Conservation (phyloP, 2,329 filamentous ascomycete genomes). For the Xylaria arbuscula region DNA sequence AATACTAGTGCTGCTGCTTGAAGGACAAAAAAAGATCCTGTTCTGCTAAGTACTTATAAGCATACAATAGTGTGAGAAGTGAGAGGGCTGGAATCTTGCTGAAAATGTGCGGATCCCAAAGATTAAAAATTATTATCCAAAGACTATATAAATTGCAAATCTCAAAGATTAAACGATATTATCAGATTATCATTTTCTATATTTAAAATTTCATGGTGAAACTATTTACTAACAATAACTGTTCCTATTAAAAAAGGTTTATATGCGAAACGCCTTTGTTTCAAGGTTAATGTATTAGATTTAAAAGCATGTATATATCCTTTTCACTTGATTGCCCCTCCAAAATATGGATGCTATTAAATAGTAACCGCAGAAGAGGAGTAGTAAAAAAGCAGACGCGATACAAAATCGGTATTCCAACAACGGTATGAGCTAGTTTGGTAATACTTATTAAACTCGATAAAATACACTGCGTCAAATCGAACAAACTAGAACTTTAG, state of each 20-base stretch:
- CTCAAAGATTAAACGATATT: too few relatives aligned
- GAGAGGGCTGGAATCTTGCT: neutral
- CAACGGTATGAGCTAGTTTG: too few relatives aligned
- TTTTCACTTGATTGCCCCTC: neutral
- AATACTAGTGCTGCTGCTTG: neutral
- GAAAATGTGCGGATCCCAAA: neutral
- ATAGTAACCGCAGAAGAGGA: neutral
- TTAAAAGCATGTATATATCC: too few relatives aligned
- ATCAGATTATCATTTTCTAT: too few relatives aligned
- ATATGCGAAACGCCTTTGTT: too few relatives aligned
- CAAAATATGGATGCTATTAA: neutral
- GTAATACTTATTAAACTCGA: neutral
- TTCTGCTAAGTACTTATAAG: too few relatives aligned
- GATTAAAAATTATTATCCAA: neutral
- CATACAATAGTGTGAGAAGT: neutral
- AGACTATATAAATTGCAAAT: too few relatives aligned
- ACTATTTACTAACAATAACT: too few relatives aligned
- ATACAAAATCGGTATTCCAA: neutral
- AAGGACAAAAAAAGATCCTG: neutral
- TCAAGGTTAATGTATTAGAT: too few relatives aligned
- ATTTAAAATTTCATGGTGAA: too few relatives aligned
- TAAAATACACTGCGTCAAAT: neutral
- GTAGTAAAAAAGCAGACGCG: neutral
- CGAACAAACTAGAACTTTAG: neutral
- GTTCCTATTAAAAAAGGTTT: too few relatives aligned